Percentiles rank a stretch among this genome's conserved stretches.
phyloP scores from a whole-genome alignment of 495 filamentous ascomycete species.

The Elaphomyces granulatus region DNA sequence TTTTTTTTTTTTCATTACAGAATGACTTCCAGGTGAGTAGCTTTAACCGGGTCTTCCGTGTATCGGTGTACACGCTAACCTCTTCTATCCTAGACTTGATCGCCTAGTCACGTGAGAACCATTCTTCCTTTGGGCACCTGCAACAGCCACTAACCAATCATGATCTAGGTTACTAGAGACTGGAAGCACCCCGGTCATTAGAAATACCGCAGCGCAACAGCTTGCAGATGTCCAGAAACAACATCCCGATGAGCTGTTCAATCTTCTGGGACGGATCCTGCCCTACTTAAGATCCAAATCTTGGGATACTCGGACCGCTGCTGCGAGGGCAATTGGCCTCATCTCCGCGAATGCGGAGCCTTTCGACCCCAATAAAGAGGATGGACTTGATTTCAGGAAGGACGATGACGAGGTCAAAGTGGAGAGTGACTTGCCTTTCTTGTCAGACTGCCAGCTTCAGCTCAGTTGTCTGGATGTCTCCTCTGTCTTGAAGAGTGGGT shows the following conservation, averaged over 20 bases:
- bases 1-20: conserved; percentile 1
- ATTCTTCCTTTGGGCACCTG: not conserved
- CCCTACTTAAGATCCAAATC: conserved; percentile 84
- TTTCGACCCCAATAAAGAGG: conserved; percentile 74
- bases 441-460: conserved; percentile 45
- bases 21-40: conserved; percentile 41
- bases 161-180: conserved; percentile 73
- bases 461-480: conserved; percentile 63
- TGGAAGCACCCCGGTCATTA: conserved; percentile 84
- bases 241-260: conserved; percentile 94
- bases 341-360: conserved; percentile 78
- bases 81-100: conserved; percentile 49
- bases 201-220: conserved; percentile 92
- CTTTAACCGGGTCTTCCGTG: not conserved
- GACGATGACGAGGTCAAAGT: conserved; percentile 28
- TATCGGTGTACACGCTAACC: conserved; percentile 24
- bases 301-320: conserved; percentile 88
- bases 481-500: conserved; percentile 68
- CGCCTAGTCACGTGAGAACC: conserved; percentile 76
- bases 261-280: conserved; percentile 86
- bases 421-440: conserved; percentile 14
- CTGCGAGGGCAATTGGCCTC: conserved; percentile 81
- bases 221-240: conserved; percentile 94
- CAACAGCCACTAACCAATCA: conserved; percentile 16
- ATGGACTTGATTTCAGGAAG: conserved; percentile 36